Percentiles rank a stretch among this genome's conserved stretches.
phyloP scores from a whole-genome alignment of 2,329 filamentous ascomycete species.

The Cladorrhinum sp. region DNA sequence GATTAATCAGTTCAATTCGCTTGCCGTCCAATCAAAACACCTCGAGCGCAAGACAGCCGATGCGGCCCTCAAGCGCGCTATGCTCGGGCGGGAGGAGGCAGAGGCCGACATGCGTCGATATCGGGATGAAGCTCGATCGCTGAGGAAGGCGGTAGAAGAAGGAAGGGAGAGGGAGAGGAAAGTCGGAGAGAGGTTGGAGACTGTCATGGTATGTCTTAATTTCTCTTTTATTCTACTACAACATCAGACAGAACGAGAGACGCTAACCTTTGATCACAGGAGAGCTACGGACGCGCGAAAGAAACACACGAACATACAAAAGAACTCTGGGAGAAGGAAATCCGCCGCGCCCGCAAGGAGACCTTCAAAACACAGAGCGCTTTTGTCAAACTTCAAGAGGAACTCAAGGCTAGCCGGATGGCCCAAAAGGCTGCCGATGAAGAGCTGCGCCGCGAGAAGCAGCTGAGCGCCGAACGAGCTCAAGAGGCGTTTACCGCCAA shows the following conservation, averaged over 20 bases:
- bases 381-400: conserved; percentile 69
- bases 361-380: conserved; percentile 70
- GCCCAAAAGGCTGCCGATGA: conserved; percentile 56
- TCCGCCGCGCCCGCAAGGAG: conserved; percentile 66
- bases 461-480: conserved; percentile 58
- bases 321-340: conserved; percentile 70
- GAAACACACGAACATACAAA: conserved; percentile 66
- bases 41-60: conserved; percentile 63
- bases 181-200: conserved; percentile 64
- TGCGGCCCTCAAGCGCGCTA: conserved; percentile 62
- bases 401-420: conserved; percentile 60
- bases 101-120: conserved; percentile 64
- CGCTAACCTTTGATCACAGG: conserved; percentile 42
- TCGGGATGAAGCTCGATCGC: conserved; percentile 55
- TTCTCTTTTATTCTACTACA: neutral
- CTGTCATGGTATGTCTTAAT: conserved; percentile 58
- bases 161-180: conserved; percentile 63
- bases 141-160: conserved; percentile 61
- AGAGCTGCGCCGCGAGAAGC: conserved; percentile 60
- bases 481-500: conserved; percentile 67
- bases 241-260: neutral
- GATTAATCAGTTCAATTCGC: conserved; percentile 69
- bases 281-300: conserved; percentile 67
- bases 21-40: conserved; percentile 59
- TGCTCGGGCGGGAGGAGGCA: conserved; percentile 67